These are phyloP conservation scores for Leavenworthia alabamica DNA, from an alignment of 345 rosid species.

Conservation along the genomic window DNA sequence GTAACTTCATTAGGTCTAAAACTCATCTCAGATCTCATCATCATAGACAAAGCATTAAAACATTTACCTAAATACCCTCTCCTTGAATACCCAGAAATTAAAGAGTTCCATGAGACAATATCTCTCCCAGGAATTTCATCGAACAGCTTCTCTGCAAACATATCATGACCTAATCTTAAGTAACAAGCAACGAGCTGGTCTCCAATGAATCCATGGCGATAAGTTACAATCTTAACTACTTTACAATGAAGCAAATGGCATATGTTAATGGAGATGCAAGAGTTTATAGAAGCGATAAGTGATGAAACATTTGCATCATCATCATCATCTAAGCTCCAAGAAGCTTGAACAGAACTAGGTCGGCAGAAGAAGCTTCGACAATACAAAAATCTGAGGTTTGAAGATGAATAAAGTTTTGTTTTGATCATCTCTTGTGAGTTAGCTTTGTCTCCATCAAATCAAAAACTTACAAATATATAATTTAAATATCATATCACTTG, in stretches of 20 bases:
- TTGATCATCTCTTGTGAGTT: constrained; percentile 1
- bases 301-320: constrained; percentile 47
- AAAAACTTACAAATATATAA: not conserved
- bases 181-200: constrained; percentile 50
- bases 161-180: constrained; percentile 29
- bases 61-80: constrained; percentile 36
- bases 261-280: constrained; percentile 34
- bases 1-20: constrained; percentile 49
- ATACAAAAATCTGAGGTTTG: not conserved
- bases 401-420: constrained; percentile 1
- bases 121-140: constrained; percentile 63
- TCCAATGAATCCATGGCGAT: constrained; percentile 56
- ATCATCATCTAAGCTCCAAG: constrained; percentile 35
- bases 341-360: constrained; percentile 4
- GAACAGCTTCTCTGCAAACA: constrained; percentile 44
- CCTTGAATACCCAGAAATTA: constrained; percentile 45
- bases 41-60: constrained; percentile 27
- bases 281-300: constrained; percentile 34
- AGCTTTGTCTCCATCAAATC: not conserved
- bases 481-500: no score
- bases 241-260: constrained; percentile 43
- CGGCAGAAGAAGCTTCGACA: not conserved
- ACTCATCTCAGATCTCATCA: constrained; percentile 40
- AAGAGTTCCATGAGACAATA: constrained; percentile 62
- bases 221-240: constrained; percentile 46